phyloP scores from a whole-genome alignment of 257 asterid genomes.

The Catharanthus roseus region DNA sequence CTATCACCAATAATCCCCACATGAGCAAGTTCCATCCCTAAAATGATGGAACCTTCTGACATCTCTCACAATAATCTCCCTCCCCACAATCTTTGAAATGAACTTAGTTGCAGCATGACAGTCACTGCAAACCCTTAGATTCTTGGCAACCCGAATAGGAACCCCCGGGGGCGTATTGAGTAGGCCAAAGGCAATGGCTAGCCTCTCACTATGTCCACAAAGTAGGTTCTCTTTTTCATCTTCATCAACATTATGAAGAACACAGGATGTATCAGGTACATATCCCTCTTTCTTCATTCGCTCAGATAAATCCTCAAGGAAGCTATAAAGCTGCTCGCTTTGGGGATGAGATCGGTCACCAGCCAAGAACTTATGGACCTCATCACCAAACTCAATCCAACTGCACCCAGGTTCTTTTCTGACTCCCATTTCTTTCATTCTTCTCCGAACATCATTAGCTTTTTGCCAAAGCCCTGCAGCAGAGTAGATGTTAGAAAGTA shows the following conservation, averaged over 20 bases:
- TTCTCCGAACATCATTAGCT: constrained; percentile 51
- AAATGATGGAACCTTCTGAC: constrained; percentile 84
- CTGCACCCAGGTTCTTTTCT: constrained; percentile 86
- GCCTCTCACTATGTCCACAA: constrained; percentile 82
- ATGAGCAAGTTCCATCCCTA: constrained; percentile 71
- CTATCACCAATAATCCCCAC: constrained; percentile 83
- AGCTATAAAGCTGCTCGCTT: constrained; percentile 49
- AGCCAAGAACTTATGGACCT: constrained; percentile 73
- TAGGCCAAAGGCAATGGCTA: constrained; percentile 84
- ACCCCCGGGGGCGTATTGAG: constrained; percentile 64
- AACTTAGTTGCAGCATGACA: constrained; percentile 78
- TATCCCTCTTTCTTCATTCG: constrained; percentile 73
- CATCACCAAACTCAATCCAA: constrained; percentile 63
- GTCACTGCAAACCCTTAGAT: constrained; percentile 80
- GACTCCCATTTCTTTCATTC: constrained; percentile 61
- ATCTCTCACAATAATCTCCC: constrained; percentile 87
- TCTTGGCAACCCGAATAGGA: constrained; percentile 68
- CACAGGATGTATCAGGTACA: constrained; percentile 79
- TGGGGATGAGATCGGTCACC: constrained; percentile 66
- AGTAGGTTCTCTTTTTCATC: constrained; percentile 63
- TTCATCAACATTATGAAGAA: constrained; percentile 78
- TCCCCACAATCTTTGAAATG: constrained; percentile 53
- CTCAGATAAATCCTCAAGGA: constrained; percentile 34
- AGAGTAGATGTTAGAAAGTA: constrained; percentile 73
- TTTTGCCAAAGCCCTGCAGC: constrained; percentile 73